Evolutionary conservation across 2,329 filamentous ascomycete genomes (phyloP).

Genomic region (Paecilomyces formosus): DNA sequence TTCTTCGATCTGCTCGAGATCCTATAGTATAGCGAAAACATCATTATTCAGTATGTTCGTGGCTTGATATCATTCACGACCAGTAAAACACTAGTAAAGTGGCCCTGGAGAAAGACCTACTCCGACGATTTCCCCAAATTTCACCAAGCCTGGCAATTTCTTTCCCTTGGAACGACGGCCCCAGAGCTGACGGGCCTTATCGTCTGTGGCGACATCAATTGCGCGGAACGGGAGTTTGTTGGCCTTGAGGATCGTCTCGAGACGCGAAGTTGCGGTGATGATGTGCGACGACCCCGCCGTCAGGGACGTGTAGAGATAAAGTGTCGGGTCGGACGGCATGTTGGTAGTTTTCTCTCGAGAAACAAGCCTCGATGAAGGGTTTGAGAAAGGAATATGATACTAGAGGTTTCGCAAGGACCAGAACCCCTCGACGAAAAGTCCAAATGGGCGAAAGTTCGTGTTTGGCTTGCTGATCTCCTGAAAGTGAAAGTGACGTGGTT

Average conservation of each 20-base stretch:
- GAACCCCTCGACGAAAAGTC: background rate
- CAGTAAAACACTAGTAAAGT: too few species aligned
- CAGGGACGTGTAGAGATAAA: slow-evolving; percentile 94
- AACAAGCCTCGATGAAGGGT: background rate
- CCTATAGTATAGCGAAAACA: slow-evolving; percentile 45
- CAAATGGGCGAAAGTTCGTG: slow-evolving; percentile 11
- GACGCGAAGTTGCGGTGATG: slow-evolving; percentile 86
- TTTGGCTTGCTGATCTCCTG: slow-evolving; percentile 7
- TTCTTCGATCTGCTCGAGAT: slow-evolving; percentile 89
- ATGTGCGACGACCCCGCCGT: slow-evolving; percentile 95
- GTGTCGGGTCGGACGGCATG: slow-evolving; percentile 43
- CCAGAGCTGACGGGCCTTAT: slow-evolving; percentile 83
- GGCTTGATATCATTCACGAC: background rate
- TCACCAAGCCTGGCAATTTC: slow-evolving; percentile 83
- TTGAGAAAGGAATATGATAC: background rate
- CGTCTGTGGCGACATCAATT: slow-evolving; percentile 83
- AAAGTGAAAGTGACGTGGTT: slow-evolving; percentile 15
- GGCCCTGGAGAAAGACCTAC: slow-evolving; percentile 47
- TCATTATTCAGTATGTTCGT: background rate
- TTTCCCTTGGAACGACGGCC: slow-evolving; percentile 74
- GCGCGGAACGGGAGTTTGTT: slow-evolving; percentile 93
- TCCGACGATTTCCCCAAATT: slow-evolving; percentile 75
- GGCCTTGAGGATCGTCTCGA: slow-evolving; percentile 92
- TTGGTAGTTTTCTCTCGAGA: background rate
- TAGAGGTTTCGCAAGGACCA: background rate